Conservation (phyloP, 352 stramenopile species). For the Achlya hypogyna region DNA sequence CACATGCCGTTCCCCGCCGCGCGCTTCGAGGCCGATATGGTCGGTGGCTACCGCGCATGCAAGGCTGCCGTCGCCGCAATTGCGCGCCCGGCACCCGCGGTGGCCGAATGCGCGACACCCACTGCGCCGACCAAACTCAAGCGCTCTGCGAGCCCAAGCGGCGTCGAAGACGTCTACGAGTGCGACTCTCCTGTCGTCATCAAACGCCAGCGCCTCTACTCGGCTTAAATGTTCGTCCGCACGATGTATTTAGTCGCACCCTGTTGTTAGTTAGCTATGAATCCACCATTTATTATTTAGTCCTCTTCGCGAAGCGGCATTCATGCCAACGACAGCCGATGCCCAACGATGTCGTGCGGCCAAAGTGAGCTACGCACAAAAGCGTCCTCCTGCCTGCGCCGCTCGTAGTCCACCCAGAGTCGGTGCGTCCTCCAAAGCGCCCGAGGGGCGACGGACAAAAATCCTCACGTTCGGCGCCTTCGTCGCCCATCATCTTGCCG, state of each 20-base stretch:
- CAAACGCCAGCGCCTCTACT: constrained; percentile 3
- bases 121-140: constrained; percentile 7
- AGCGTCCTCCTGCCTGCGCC: no score
- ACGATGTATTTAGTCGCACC: background rate
- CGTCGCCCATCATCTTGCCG: no score
- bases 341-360: no score
- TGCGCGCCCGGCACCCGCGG: background rate
- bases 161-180: constrained; percentile 13
- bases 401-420: no score
- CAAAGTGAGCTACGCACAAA: no score
- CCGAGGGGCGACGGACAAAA: no score
- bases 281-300: constrained; percentile 1
- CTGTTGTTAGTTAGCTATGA: no score
- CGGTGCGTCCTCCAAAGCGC: no score
- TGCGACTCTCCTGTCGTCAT: background rate
- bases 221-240: constrained; percentile 4
- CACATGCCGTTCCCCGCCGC: background rate
- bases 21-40: background rate
- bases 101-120: background rate
- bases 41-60: background rate
- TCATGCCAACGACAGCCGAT: no score
- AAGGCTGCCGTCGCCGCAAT: background rate
- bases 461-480: no score
- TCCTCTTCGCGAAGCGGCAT: background rate
- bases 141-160: background rate